These are phyloP conservation scores for Fremontodendron californicum DNA, from an alignment of 345 rosid species.

Conservation along the genomic window DNA sequence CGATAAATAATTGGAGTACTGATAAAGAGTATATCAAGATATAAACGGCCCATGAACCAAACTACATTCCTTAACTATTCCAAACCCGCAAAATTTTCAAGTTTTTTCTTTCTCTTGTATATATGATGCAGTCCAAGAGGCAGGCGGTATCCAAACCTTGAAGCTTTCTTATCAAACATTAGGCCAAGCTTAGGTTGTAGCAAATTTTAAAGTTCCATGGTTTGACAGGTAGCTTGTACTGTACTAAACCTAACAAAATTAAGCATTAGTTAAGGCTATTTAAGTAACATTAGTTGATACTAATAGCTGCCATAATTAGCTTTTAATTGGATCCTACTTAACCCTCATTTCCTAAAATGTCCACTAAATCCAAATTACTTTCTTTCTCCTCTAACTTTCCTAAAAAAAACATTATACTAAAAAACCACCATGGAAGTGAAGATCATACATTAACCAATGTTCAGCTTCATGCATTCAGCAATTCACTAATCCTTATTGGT, in stretches of 20 bases:
- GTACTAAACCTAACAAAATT: not conserved
- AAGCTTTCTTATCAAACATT: not conserved
- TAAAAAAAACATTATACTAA: not conserved
- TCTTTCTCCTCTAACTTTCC: not conserved
- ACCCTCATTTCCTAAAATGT: not conserved
- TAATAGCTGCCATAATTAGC: not conserved
- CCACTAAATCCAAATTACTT: not conserved
- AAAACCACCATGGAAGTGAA: not conserved
- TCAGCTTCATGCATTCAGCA: too few relatives aligned
- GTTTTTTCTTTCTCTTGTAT: not conserved
- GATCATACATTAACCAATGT: not conserved
- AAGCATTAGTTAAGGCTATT: not conserved
- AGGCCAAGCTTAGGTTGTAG: not conserved
- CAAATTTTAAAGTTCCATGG: not conserved
- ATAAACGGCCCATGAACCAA: not conserved
- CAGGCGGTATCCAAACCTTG: not conserved
- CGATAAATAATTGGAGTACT: not conserved
- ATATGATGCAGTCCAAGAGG: not conserved
- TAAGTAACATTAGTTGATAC: not conserved
- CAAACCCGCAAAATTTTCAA: not conserved
- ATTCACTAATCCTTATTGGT: not conserved
- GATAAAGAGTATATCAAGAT: not conserved
- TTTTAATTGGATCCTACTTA: not conserved
- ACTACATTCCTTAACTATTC: not conserved
- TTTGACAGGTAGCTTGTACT: not conserved